A percentile compares a stretch with the other conserved stretches of the same genome.
phyloP scores from a whole-genome alignment of 805 yeast species.

The Brettanomyces sp. region DNA sequence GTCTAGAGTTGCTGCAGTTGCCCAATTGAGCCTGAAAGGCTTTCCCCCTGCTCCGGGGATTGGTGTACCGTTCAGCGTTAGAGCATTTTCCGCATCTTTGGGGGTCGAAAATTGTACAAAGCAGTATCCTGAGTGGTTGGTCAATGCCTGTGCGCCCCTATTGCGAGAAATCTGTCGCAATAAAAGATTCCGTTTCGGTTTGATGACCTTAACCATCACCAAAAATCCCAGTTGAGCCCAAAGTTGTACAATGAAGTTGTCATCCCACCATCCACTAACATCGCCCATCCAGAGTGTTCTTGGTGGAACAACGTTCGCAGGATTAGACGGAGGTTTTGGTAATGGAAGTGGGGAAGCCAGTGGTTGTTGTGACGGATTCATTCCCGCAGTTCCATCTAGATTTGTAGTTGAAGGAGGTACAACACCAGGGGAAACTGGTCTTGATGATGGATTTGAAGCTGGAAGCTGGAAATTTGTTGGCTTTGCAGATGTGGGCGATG shows the following conservation, averaged over 20 bases:
- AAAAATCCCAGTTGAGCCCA: constrained; percentile 49
- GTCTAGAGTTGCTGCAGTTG: constrained; percentile 67
- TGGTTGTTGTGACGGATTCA: not conserved
- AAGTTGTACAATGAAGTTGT: constrained; percentile 44
- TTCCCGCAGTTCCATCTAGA: too few species aligned
- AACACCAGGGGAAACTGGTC: too few species aligned
- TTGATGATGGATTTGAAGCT: too few species aligned
- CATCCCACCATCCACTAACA: constrained; percentile 72
- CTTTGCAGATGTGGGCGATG: not conserved
- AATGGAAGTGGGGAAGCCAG: constrained; percentile 18
- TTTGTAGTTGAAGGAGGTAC: too few species aligned
- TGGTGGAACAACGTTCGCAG: constrained; percentile 44
- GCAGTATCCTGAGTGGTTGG: constrained; percentile 54
- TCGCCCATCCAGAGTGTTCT: constrained; percentile 87
- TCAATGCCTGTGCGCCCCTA: constrained; percentile 17
- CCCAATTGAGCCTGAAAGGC: constrained; percentile 73
- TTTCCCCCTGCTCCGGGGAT: constrained; percentile 53
- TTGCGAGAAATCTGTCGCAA: constrained; percentile 23
- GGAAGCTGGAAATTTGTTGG: too few species aligned
- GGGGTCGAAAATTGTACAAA: constrained; percentile 65
- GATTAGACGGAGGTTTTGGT: constrained; percentile 46
- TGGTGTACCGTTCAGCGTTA: constrained; percentile 54
- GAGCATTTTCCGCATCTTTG: constrained; percentile 61
- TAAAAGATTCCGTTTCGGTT: constrained; percentile 30
- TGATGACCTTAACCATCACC: constrained; percentile 61